A percentile compares a stretch with the other conserved stretches of the same genome.
These are phyloP conservation scores for Termitomyces sp. DNA, from an alignment of 1,284 basidiomycete species.

Conservation along the genomic window DNA sequence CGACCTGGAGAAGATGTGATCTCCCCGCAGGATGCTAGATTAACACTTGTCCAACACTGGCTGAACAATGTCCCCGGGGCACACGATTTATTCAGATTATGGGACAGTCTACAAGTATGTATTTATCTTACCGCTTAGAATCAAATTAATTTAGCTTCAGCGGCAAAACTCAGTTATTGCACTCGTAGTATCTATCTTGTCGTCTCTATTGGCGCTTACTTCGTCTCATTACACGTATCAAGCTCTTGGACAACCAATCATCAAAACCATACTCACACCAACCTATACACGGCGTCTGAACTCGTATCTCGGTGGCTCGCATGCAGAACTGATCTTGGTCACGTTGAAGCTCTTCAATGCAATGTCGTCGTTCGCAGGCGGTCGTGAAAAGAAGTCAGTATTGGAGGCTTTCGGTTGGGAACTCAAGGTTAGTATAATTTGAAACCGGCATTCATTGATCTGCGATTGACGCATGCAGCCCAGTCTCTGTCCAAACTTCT, in stretches of 20 bases:
- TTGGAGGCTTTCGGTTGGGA: constrained; percentile 74
- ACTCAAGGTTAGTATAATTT: constrained; percentile 48
- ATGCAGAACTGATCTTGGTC: constrained; percentile 59
- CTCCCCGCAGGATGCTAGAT: constrained; percentile 51
- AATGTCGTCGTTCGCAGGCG: constrained; percentile 59
- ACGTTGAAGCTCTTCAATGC: constrained; percentile 59
- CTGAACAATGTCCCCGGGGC: constrained; percentile 51
- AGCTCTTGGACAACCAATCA: constrained; percentile 50
- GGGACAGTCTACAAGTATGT: constrained; percentile 50
- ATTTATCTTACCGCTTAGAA: constrained; percentile 1
- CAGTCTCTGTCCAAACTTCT: constrained; percentile 65
- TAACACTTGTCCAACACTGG: constrained; percentile 58
- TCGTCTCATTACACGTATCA: constrained; percentile 66
- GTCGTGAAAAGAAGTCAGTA: constrained; percentile 54
- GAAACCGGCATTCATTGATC: constrained; percentile 2
- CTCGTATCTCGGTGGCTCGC: constrained; percentile 50
- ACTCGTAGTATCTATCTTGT: constrained; percentile 48
- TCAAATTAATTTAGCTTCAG: constrained; percentile 25
- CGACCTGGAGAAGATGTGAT: constrained; percentile 39
- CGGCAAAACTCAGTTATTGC: constrained; percentile 41
- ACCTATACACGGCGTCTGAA: constrained; percentile 53
- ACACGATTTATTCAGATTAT: constrained; percentile 56
- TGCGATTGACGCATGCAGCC: not conserved
- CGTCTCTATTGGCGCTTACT: constrained; percentile 52
- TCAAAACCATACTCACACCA: constrained; percentile 52